Conservation (phyloP, 129 eudicot genomes). For the sunflower (Helianthus annuus) region HanXRQr2.0-SUNRISE NC_035434.2:26647609-26648108, state of each 20-base stretch:
- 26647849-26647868: background rate
- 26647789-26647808: too few species aligned
- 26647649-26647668: background rate
- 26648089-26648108: too few species aligned
- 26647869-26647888: too few species aligned
- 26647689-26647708: background rate
- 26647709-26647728: too few species aligned
- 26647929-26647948: background rate
- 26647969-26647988: background rate
- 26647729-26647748: background rate
- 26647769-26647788: background rate
- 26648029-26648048: too few species aligned
- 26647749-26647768: background rate
- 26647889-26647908: background rate
- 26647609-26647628: background rate
- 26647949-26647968: background rate
- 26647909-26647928: background rate
- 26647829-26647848: background rate
- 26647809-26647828: background rate
- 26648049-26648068: too few species aligned
- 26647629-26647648: background rate
- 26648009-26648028: too few species aligned
- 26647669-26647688: background rate
- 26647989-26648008: background rate
- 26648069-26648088: too few species aligned